phyloP scores from a whole-genome alignment of 164 flowering plant genomes.

The Liquidambar formosana region DNA sequence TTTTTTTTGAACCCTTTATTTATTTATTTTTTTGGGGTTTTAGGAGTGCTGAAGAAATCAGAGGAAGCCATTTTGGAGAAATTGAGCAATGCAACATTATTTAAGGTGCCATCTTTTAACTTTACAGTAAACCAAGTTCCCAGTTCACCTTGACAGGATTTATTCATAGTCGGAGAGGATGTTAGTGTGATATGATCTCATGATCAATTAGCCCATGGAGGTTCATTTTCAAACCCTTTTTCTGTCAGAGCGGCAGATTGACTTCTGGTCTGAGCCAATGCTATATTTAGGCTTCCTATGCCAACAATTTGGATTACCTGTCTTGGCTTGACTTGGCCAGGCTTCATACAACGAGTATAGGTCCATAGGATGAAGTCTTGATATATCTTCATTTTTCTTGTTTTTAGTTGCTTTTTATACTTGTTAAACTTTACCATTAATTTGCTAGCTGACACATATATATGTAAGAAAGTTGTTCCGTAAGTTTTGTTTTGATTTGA shows the following conservation, averaged over 20 bases:
- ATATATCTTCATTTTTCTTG: background rate
- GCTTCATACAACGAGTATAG: background rate
- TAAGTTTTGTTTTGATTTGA: background rate
- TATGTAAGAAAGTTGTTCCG: background rate
- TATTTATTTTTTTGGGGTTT: slow-evolving; percentile 5
- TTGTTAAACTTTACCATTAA: background rate
- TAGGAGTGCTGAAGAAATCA: slow-evolving; percentile 81
- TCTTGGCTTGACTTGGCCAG: background rate
- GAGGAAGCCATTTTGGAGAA: slow-evolving; percentile 51
- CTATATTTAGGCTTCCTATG: background rate
- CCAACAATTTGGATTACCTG: background rate
- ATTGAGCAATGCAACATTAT: slow-evolving; percentile 32
- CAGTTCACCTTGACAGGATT: background rate
- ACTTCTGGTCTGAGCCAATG: background rate
- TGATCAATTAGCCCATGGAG: background rate
- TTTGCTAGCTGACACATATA: background rate
- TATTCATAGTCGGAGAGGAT: background rate
- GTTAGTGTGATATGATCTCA: background rate
- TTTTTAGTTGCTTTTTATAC: background rate
- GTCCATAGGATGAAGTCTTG: background rate
- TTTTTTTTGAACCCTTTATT: background rate
- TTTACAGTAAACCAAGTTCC: background rate
- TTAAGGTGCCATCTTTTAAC: slow-evolving; percentile 39
- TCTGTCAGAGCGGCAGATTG: background rate
- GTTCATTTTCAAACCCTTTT: background rate